Conservation (phyloP, 2,329 filamentous ascomycete genomes). For the Arachnopeziza araneosa region DNA sequence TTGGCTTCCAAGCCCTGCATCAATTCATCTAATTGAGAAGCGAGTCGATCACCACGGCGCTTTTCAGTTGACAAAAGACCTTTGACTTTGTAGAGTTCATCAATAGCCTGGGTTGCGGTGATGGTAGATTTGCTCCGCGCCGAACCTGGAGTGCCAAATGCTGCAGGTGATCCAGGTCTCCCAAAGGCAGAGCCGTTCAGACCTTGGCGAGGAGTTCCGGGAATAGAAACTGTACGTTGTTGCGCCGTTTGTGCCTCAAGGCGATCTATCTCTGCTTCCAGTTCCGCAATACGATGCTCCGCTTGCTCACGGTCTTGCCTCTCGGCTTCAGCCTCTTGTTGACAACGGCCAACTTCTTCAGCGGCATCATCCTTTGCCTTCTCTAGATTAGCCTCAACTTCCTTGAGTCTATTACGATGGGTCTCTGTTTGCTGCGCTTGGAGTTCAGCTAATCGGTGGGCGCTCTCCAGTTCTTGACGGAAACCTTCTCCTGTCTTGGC, state of each 20-base stretch:
- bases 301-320: constrained; percentile 55
- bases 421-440: constrained; percentile 72
- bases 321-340: constrained; percentile 49
- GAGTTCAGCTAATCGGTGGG: constrained; percentile 74
- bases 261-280: constrained; percentile 57
- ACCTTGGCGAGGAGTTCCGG: constrained; percentile 51
- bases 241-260: constrained; percentile 48
- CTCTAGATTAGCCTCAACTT: constrained; percentile 58
- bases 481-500: constrained; percentile 81
- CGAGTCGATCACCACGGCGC: constrained; percentile 67
- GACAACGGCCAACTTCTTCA: constrained; percentile 47
- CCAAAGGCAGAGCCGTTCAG: constrained; percentile 48
- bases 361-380: constrained; percentile 57
- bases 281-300: constrained; percentile 57
- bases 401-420: constrained; percentile 63
- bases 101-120: constrained; percentile 57
- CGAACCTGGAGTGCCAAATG: constrained; percentile 55
- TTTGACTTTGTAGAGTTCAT: constrained; percentile 63
- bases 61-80: constrained; percentile 68
- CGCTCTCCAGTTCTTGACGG: constrained; percentile 77
- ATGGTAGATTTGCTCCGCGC: constrained; percentile 48
- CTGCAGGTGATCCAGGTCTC: constrained; percentile 49
- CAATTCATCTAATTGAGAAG: constrained; percentile 76
- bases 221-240: constrained; percentile 39
- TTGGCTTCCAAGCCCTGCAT: constrained; percentile 79